phyloP scores from a whole-genome alignment of 2,329 filamentous ascomycete genomes.

The Colletotrichum euphorbiae region DNA sequence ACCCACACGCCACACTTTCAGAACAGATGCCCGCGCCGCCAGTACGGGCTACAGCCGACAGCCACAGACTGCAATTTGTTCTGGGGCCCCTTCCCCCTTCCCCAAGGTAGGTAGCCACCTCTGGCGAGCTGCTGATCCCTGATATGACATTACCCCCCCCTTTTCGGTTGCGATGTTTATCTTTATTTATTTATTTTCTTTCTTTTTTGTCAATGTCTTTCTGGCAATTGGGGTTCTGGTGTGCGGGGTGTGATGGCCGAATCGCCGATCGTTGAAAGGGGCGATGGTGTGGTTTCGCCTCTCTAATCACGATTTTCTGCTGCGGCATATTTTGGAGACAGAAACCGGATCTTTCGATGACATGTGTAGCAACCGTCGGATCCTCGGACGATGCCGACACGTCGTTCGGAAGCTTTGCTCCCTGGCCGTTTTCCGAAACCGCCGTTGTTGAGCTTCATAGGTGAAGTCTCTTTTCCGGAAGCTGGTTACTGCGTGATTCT shows the following conservation, averaged over 20 bases:
- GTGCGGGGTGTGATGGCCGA: background rate
- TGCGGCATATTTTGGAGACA: background rate
- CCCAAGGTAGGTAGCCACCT: background rate
- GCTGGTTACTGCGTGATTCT: too few species aligned
- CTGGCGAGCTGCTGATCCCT: background rate
- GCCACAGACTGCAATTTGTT: background rate
- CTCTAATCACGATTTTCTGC: background rate
- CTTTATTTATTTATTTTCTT: constrained; percentile 3
- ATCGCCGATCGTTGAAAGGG: background rate
- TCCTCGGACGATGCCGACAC: background rate
- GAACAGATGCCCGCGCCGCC: too few species aligned
- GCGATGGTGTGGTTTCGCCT: background rate
- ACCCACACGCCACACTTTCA: constrained; percentile 4
- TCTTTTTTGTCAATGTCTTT: background rate
- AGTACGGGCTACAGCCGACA: background rate
- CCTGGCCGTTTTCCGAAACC: background rate
- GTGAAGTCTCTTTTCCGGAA: too few species aligned
- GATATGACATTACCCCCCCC: constrained; percentile 16
- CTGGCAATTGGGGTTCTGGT: background rate
- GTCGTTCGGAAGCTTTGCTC: background rate
- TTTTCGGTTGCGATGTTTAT: background rate
- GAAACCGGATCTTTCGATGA: background rate
- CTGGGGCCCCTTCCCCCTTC: too few species aligned
- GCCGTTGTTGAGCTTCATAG: too few species aligned
- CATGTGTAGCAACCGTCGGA: constrained; percentile 8